Evolutionary conservation across 164 flowering plant genomes (phyloP), one percentile per base, ranked within the genome.

Genomic region (Vitis amurensis): DNA sequence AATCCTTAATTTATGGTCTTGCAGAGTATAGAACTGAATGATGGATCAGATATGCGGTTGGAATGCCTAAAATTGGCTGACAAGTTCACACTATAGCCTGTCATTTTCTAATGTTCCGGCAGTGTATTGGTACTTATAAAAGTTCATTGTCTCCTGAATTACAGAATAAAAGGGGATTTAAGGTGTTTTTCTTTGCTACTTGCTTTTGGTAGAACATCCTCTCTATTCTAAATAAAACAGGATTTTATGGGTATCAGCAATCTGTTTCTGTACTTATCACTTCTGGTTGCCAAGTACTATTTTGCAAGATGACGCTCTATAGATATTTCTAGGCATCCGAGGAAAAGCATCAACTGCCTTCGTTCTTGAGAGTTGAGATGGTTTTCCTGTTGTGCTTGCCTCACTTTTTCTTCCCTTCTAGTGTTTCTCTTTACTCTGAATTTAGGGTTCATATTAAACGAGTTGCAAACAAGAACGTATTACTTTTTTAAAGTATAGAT

Each of bases 1-100:
- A 73, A 60, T 65, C 60, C 66, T 62, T 71, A 62, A 75, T 64
- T 79, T 79, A 79, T 73, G 77, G 70, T 60, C n/a, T 62, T 67
- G 71, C 67, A 17, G 63, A 30, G 60, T 51, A 53, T 72, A 50
- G 29, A 31, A 64, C 50, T 17, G 66, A 58, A 70, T 53, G 74
- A 56, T 66, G 55, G 68, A 59, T 9, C 48, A 49, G 47, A 47
- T 52, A 47, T 63, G 49, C 71, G 48, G 67, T 62, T 23, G 9
- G 16, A 55, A 19, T 13, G 30, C 29, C 49, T 31, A 55, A 30
- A 68, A 30, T 23, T 23, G 58, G 70, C n/a, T 55, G 55, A 23
- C 61, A 11, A 13, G 12, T 31, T 58, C 30, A 49, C 50, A 11
- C 66, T 11, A 9, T 13, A 13, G 55, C 66, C 66, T 63, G 55